These are phyloP conservation scores for Colletotrichum navitas DNA, from an alignment of 2,329 filamentous ascomycete species.

Conservation along the genomic window DNA sequence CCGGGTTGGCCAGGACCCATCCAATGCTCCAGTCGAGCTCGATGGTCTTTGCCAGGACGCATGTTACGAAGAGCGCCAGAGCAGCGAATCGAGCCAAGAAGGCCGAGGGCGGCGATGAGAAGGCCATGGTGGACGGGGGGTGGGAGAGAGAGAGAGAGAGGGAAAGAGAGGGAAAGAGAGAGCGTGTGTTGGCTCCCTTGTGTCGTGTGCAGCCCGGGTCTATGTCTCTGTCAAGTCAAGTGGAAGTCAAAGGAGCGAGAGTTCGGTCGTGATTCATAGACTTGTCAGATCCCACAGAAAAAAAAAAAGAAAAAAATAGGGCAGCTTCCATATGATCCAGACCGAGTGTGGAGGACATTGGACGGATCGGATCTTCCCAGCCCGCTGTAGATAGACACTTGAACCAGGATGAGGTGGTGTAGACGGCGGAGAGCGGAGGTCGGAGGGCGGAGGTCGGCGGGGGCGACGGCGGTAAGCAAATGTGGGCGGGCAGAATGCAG, in stretches of 20 bases:
- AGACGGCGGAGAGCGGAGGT: no score
- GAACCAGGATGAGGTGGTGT: neutral
- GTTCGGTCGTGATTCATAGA: conserved; percentile 15
- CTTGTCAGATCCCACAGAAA: conserved; percentile 4
- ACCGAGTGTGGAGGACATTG: conserved; percentile 35
- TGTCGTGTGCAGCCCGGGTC: neutral
- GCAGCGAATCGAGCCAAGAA: conserved; percentile 27
- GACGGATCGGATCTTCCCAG: neutral
- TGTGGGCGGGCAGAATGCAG: neutral
- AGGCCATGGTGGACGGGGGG: conserved; percentile 19
- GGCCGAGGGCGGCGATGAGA: conserved; percentile 26
- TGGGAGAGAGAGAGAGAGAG: neutral
- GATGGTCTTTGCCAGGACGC: conserved; percentile 53
- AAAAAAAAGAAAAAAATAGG: conserved; percentile 1
- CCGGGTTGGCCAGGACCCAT: conserved; percentile 72
- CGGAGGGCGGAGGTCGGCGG: neutral
- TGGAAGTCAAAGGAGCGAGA: neutral
- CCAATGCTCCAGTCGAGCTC: conserved; percentile 71
- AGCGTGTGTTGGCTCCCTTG: neutral
- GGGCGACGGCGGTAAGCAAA: neutral
- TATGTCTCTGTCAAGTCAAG: neutral
- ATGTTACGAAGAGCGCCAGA: conserved; percentile 16
- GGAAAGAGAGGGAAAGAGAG: neutral
- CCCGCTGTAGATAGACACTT: neutral
- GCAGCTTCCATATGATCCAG: conserved; percentile 26